Conservation (phyloP, 805 yeast genomes). For the Yarrowia sp. region DNA sequence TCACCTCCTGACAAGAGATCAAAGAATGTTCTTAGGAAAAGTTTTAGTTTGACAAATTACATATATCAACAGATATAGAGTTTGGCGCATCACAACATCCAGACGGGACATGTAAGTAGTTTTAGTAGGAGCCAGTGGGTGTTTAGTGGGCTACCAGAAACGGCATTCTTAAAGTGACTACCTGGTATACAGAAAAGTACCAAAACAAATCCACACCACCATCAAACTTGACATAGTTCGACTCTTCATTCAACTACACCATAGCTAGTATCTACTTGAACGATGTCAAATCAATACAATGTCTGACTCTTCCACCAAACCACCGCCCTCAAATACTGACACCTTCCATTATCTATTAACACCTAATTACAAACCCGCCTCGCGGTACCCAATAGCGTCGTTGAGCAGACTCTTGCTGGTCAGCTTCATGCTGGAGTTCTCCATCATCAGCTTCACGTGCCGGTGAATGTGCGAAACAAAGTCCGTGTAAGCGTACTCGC, state of each 20-base stretch:
- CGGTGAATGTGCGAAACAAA: conserved; percentile 68
- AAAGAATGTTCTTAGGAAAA: conserved; percentile 16
- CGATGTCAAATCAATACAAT: too few relatives aligned
- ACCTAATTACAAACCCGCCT: conserved; percentile 1
- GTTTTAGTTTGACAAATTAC: conserved; percentile 24
- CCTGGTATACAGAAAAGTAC: too few relatives aligned
- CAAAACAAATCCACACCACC: too few relatives aligned
- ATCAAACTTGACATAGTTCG: too few relatives aligned
- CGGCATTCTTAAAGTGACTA: too few relatives aligned
- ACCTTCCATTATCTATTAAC: too few relatives aligned
- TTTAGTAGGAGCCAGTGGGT: too few relatives aligned
- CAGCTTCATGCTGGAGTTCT: conserved; percentile 27
- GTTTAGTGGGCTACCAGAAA: too few relatives aligned
- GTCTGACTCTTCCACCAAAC: neutral
- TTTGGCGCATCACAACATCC: conserved; percentile 23
- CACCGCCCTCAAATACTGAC: neutral
- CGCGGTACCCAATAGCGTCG: conserved; percentile 16
- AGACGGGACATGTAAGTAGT: too few relatives aligned
- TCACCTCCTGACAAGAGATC: conserved; percentile 21
- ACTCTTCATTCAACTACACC: too few relatives aligned
- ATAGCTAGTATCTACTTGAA: too few relatives aligned
- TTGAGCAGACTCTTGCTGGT: conserved; percentile 5
- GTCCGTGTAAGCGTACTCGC: conserved; percentile 61
- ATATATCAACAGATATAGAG: conserved; percentile 12
- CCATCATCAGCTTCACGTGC: conserved; percentile 37